phyloP scores from a whole-genome alignment of 2,329 filamentous ascomycete species.

The Cordyceps fumosorosea region DNA sequence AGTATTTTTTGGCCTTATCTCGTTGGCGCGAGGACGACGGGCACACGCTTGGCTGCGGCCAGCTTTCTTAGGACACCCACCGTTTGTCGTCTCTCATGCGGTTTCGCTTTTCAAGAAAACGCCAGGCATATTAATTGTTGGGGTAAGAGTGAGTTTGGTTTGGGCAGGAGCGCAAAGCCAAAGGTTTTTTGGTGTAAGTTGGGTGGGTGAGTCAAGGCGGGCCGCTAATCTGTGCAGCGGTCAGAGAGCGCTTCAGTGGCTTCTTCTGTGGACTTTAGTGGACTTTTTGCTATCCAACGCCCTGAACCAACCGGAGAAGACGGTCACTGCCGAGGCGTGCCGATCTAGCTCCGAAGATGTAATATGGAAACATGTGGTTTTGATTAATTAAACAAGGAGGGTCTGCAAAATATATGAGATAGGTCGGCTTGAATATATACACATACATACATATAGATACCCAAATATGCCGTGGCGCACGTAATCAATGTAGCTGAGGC shows the following conservation, averaged over 20 bases:
- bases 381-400: neutral
- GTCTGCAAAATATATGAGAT: neutral
- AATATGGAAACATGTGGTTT: neutral
- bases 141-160: neutral
- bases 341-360: conserved; percentile 12
- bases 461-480: neutral
- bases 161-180: neutral
- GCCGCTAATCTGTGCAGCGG: neutral
- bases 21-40: neutral
- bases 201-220: conserved; percentile 7
- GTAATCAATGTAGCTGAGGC: neutral
- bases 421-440: neutral
- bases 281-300: neutral
- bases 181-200: neutral
- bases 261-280: neutral
- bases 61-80: neutral
- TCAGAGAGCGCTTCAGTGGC: neutral
- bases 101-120: neutral
- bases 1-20: neutral
- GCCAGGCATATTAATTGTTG: neutral
- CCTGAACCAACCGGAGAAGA: neutral
- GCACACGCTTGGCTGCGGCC: conserved; percentile 9
- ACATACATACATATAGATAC: neutral
- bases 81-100: neutral
- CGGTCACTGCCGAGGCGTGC: conserved; percentile 6